Conservation (phyloP, 495 filamentous ascomycete species). For the Penicillium alfredii region DNA sequence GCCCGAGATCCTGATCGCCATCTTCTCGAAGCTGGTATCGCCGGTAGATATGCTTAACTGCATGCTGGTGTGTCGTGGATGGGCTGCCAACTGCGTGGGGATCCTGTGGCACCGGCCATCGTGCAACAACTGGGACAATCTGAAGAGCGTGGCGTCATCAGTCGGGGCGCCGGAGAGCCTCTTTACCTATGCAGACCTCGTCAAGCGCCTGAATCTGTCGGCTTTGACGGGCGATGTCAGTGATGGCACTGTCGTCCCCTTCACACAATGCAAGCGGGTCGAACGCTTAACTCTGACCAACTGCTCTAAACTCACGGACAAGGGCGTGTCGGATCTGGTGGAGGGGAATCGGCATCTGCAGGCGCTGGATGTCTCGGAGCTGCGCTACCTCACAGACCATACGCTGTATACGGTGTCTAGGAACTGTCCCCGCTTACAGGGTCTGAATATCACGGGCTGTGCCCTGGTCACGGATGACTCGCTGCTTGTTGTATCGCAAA, state of each 20-base stretch:
- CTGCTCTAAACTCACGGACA: constrained; percentile 78
- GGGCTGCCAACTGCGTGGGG: constrained; percentile 89
- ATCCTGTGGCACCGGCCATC: constrained; percentile 91
- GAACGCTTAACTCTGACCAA: constrained; percentile 92
- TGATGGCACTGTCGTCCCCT: constrained; percentile 80
- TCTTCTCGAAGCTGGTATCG: constrained; percentile 77
- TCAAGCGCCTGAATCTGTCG: constrained; percentile 86
- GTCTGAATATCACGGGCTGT: constrained; percentile 88
- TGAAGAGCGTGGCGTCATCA: constrained; percentile 70
- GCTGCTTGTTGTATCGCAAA: constrained; percentile 72
- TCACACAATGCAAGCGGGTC: constrained; percentile 79
- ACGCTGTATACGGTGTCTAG: constrained; percentile 75
- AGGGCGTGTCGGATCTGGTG: constrained; percentile 72
- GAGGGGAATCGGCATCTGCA: constrained; percentile 74
- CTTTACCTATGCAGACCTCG: constrained; percentile 79
- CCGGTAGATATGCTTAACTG: constrained; percentile 73
- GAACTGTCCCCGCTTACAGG: constrained; percentile 80
- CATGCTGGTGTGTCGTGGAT: constrained; percentile 88
- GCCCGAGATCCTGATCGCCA: constrained; percentile 86
- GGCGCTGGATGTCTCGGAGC: constrained; percentile 83
- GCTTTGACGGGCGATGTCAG: constrained; percentile 69
- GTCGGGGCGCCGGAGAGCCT: constrained; percentile 62
- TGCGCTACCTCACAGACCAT: constrained; percentile 72
- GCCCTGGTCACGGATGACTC: constrained; percentile 78
- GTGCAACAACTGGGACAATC: constrained; percentile 76